Evolutionary conservation across 768 basidiomycete species (phyloP), one percentile per base, ranked within the genome.

Genomic region (Leucosporidium yakuticum): DNA sequence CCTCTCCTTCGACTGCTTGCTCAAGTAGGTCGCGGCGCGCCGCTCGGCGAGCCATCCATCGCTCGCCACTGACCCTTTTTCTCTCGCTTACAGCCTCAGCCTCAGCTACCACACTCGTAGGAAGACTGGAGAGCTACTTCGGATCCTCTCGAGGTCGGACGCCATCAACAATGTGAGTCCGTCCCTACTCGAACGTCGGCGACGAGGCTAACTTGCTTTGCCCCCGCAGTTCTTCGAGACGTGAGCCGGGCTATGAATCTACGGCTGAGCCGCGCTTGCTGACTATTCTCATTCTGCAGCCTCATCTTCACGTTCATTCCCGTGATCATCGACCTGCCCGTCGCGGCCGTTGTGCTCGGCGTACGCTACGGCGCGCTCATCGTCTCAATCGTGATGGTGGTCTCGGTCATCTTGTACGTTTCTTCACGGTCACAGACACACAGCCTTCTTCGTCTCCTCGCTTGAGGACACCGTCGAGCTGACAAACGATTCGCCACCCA

Each of bases 271-370:
- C 39, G 6, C 39, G 39, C 39, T 12, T 44, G 17, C 39, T 44
- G 11, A 44, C 39, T 44, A 8, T 44, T 2, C 14, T 44, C 14
- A 15, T 15, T 15, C 14, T 15, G 14, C 39, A 44, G 39, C 39
- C 79, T 95, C 39, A 77, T 93, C n/a, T 94, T 94, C 83, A 88
- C 84, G 69, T 85, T 91, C 70, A 75, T 87, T 32, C 93, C 93
- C 0, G 90, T 88, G 17, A 84, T 94, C 67, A 80, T 91, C 60
- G 95, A 97, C 77, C 87, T 74, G 4, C 67, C 74, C 21, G 66
- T 72, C 19, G 71, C 70, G 61, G 73, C 82, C 58, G 80, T 90
- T 54, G 91, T 90, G 20, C 81, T 88, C 20, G 80, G 86, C 7
- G 80, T 87, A n/a, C 50, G 58, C 3, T 75, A 73, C 69, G 72